These are phyloP conservation scores for Pleurotus sapidus DNA, from an alignment of 768 basidiomycete species.

Conservation along the genomic window DNA sequence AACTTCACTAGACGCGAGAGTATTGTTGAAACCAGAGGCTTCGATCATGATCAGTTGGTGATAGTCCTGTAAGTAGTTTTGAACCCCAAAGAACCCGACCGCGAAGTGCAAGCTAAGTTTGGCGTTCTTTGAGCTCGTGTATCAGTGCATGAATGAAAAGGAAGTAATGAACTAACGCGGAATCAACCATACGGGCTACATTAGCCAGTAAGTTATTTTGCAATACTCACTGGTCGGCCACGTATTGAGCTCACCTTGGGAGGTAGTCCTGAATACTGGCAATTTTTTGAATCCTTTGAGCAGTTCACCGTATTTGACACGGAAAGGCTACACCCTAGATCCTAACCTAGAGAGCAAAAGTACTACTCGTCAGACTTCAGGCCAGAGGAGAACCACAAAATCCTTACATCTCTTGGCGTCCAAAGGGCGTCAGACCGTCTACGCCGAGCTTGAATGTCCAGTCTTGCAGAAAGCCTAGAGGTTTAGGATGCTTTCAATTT, in stretches of 20 bases:
- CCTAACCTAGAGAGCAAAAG: slow-evolving; percentile 26
- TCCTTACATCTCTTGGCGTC: slow-evolving; percentile 61
- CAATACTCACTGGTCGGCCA: background rate
- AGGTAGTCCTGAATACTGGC: slow-evolving; percentile 65
- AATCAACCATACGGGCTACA: slow-evolving; percentile 52
- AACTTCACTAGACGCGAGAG: slow-evolving; percentile 67
- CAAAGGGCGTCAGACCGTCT: slow-evolving; percentile 76
- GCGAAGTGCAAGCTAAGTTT: slow-evolving; percentile 39
- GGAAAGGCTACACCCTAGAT: slow-evolving; percentile 54
- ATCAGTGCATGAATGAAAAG: background rate
- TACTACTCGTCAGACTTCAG: too few relatives aligned
- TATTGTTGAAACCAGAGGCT: slow-evolving; percentile 56
- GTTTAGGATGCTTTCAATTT: slow-evolving; percentile 49
- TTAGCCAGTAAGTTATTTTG: background rate
- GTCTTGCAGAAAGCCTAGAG: slow-evolving; percentile 61
- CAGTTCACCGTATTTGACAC: slow-evolving; percentile 57
- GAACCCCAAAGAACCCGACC: slow-evolving; percentile 58
- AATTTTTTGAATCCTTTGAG: slow-evolving; percentile 42
- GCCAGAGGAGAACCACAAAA: background rate
- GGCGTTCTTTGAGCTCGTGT: background rate
- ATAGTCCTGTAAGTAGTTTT: slow-evolving; percentile 49
- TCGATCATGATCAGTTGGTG: slow-evolving; percentile 65
- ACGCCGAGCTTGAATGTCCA: slow-evolving; percentile 81
- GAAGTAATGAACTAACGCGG: slow-evolving; percentile 29
- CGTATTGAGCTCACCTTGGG: slow-evolving; percentile 34